Evolutionary conservation across 306 rosid species (phyloP).

Genomic region (Quercus rubra): DNA sequence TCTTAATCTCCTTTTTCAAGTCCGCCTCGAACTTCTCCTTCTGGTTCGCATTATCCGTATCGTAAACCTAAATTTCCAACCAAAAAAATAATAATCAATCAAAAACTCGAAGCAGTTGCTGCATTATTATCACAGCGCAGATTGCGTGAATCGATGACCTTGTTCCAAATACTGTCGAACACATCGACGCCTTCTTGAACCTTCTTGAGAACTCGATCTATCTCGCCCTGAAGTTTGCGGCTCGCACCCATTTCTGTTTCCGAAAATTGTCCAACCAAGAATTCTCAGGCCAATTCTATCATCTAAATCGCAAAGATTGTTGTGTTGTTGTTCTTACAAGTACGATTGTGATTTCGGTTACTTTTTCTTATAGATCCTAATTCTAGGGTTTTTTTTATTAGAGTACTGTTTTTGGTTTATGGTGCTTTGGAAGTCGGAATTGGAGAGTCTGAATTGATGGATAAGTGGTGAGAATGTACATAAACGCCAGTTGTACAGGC

Average conservation of each 20-base stretch:
- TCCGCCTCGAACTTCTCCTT: constrained; percentile 99
- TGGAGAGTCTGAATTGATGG: too few relatives aligned
- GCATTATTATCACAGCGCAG: too few relatives aligned
- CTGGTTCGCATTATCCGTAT: constrained; percentile 96
- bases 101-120: too few relatives aligned
- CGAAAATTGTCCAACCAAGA: background rate
- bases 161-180: constrained; percentile 95
- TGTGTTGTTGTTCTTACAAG: too few relatives aligned
- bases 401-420: too few relatives aligned
- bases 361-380: too few relatives aligned
- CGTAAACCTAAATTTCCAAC: constrained; percentile 63
- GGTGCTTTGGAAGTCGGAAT: too few relatives aligned
- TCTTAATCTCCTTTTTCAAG: constrained; percentile 96
- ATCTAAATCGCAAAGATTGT: background rate
- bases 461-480: too few relatives aligned
- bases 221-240: constrained; percentile 98
- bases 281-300: background rate
- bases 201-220: constrained; percentile 97
- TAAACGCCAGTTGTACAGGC: too few relatives aligned
- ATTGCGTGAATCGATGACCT: constrained; percentile 41
- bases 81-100: background rate
- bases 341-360: background rate
- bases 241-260: constrained; percentile 76
- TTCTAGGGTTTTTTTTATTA: too few relatives aligned
- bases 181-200: constrained; percentile 98